Conservation (phyloP, 306 rosid species). For the Vicia villosa region DNA sequence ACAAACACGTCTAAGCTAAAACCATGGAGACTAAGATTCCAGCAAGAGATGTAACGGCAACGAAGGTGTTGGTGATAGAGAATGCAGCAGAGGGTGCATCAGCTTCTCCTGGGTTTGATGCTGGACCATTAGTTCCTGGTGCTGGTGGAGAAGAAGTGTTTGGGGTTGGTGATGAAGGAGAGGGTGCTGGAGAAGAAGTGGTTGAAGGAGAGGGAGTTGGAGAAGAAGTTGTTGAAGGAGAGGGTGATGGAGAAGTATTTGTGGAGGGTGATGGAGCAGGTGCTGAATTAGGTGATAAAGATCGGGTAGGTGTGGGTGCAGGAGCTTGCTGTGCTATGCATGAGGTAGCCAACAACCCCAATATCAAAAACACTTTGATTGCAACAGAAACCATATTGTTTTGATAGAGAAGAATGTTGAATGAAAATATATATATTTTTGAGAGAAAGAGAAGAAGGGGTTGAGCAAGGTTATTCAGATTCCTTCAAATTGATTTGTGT, state of each 20-base stretch:
- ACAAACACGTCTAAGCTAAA: conserved; percentile 52
- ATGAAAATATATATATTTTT: background rate
- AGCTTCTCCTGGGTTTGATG: background rate
- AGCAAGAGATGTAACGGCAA: conserved; percentile 68
- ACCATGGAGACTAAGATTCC: conserved; percentile 61
- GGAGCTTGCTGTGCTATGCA: conserved; percentile 51
- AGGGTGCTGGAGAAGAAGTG: no score
- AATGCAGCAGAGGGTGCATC: background rate
- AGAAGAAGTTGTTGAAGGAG: conserved; percentile 30
- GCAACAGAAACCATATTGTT: no score
- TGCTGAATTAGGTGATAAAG: conserved; percentile 37
- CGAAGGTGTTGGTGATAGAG: background rate
- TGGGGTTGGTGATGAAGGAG: conserved; percentile 5
- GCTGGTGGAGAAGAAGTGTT: conserved; percentile 21
- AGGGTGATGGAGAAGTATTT: background rate
- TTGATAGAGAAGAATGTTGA: no score
- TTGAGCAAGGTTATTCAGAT: background rate
- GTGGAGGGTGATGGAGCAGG: conserved; percentile 39
- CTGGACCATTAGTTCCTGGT: conserved; percentile 17
- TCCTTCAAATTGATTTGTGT: background rate
- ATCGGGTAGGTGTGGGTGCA: conserved; percentile 46
- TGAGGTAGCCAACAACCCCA: no score
- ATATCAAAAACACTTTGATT: no score
- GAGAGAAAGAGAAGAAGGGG: background rate
- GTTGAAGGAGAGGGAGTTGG: background rate